Evolutionary conservation across 192 early-diverging fungal species (phyloP).

Genomic region (Gorgonomyces haynaldii): DNA sequence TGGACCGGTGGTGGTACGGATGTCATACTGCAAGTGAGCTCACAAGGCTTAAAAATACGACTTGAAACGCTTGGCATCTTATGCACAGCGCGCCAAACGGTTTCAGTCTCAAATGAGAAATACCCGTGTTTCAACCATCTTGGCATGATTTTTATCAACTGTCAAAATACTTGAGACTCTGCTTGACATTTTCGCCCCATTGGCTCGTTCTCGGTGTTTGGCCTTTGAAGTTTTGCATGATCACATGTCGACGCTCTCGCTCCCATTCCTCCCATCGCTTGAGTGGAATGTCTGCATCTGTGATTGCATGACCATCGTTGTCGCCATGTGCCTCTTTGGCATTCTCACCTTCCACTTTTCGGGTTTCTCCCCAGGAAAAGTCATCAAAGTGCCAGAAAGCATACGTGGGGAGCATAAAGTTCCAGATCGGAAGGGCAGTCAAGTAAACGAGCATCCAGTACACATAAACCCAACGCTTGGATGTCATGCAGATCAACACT

Average conservation of each 20-base stretch:
- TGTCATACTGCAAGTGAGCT: too few relatives aligned
- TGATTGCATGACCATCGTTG: not conserved
- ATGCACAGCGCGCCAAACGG: too few relatives aligned
- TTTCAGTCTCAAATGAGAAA: too few relatives aligned
- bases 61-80: too few relatives aligned
- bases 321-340: conserved; percentile 15
- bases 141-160: too few relatives aligned
- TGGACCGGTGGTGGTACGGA: too few relatives aligned
- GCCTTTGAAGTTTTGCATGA: too few relatives aligned
- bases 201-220: too few relatives aligned
- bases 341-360: conserved; percentile 37
- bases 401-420: conserved; percentile 82
- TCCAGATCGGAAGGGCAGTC: conserved; percentile 84
- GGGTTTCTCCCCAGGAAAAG: conserved; percentile 51
- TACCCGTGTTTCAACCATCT: too few relatives aligned
- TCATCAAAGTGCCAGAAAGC: conserved; percentile 60
- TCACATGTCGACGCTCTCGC: conserved; percentile 8
- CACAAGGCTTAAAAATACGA: too few relatives aligned
- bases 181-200: too few relatives aligned
- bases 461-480: conserved; percentile 73
- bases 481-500: conserved; percentile 79
- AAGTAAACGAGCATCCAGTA: conserved; percentile 77
- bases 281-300: conserved; percentile 2
- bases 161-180: too few relatives aligned
- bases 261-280: conserved; percentile 9